phyloP scores from a whole-genome alignment of 139 green algal genomes.

The Coelastrella sp. region DNA sequence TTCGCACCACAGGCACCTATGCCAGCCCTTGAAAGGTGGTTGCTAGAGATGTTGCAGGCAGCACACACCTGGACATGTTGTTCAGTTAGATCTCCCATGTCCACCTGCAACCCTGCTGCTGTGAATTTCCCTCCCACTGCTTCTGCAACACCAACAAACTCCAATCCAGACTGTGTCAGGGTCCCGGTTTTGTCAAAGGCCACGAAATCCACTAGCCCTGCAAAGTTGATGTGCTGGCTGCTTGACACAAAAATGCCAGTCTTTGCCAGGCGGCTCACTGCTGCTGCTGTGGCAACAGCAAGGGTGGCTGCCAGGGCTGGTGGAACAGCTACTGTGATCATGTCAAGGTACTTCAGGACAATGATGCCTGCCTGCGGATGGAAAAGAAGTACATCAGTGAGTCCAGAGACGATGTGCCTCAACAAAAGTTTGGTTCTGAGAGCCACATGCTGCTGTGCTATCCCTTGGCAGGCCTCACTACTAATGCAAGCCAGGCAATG shows the following conservation, averaged over 20 bases:
- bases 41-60: too few relatives aligned
- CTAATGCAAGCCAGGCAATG: too few relatives aligned
- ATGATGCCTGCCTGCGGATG: slow-evolving; percentile 7
- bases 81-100: not conserved
- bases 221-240: slow-evolving; percentile 45
- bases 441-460: too few relatives aligned
- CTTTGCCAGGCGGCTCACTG: slow-evolving; percentile 43
- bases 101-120: not conserved
- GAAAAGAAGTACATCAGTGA: not conserved
- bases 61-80: not conserved
- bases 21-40: too few relatives aligned
- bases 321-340: slow-evolving; percentile 66
- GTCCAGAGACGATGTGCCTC: too few relatives aligned
- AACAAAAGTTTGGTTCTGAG: too few relatives aligned
- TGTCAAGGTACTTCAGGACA: slow-evolving; percentile 51
- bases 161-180: slow-evolving; percentile 43
- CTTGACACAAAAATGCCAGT: slow-evolving; percentile 54
- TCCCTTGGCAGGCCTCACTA: too few relatives aligned
- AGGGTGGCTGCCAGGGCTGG: slow-evolving; percentile 62
- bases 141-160: not conserved
- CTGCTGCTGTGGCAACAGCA: slow-evolving; percentile 57
- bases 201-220: slow-evolving; percentile 59
- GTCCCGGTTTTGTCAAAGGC: slow-evolving; percentile 70
- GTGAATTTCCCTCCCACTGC: not conserved
- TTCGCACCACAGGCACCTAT: too few relatives aligned